Conservation (phyloP, 129 eudicot genomes). For the Kitagawia praeruptora region DNA sequence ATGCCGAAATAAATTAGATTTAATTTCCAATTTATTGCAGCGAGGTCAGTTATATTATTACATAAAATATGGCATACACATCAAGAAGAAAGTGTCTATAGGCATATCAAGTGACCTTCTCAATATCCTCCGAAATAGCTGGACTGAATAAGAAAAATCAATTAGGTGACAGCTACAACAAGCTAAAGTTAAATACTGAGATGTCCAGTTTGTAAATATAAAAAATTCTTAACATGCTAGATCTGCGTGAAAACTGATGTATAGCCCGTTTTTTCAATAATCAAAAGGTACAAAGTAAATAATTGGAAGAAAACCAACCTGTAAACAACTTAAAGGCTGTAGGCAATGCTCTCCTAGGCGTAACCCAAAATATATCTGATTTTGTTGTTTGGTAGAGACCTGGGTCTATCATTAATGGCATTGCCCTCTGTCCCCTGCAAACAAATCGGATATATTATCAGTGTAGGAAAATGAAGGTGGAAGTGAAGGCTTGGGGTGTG, state of each 20-base stretch:
- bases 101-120: background rate
- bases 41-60: background rate
- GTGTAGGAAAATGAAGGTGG: background rate
- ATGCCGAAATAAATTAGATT: background rate
- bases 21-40: background rate
- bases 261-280: background rate
- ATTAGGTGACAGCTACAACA: background rate
- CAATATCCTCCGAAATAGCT: background rate
- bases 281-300: background rate
- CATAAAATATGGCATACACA: background rate
- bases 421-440: conserved; percentile 72
- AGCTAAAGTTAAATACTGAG: background rate
- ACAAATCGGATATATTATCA: conserved; percentile 15
- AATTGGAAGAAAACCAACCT: conserved; percentile 36
- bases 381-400: conserved; percentile 67
- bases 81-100: background rate
- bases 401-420: conserved; percentile 81
- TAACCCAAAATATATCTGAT: conserved; percentile 68
- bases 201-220: background rate
- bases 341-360: conserved; percentile 60
- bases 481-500: background rate
- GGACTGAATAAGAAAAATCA: background rate
- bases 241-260: background rate
- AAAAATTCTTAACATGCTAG: background rate
- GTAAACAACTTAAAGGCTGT: conserved; percentile 77